A percentile compares a stretch with the other conserved stretches of the same genome.
These are phyloP conservation scores for Arthrocladium fulminans DNA, from an alignment of 2,329 filamentous ascomycete species.

Conservation along the genomic window DNA sequence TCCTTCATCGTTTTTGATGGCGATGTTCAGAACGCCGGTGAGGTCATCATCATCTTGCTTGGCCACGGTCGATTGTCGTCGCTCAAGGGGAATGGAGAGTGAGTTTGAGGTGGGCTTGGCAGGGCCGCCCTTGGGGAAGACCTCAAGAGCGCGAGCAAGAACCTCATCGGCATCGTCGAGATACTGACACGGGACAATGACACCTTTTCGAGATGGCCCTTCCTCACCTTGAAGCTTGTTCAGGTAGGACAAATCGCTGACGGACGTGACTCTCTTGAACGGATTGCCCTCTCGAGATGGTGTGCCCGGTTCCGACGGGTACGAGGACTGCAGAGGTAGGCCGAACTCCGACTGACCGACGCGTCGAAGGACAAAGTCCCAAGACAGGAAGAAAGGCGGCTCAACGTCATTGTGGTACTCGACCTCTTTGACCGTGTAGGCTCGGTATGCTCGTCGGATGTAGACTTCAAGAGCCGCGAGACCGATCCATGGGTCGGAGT, in stretches of 20 bases:
- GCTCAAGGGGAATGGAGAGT: constrained; percentile 63
- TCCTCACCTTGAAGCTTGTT: constrained; percentile 54
- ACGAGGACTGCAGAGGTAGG: constrained; percentile 66
- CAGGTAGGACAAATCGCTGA: constrained; percentile 93
- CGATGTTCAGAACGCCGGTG: constrained; percentile 85
- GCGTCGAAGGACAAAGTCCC: constrained; percentile 94
- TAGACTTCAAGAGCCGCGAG: constrained; percentile 93
- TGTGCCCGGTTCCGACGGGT: constrained; percentile 75
- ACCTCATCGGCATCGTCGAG: constrained; percentile 89
- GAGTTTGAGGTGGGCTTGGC: constrained; percentile 47
- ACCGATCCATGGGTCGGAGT: constrained; percentile 89
- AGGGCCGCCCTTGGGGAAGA: constrained; percentile 54
- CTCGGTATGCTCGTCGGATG: constrained; percentile 90
- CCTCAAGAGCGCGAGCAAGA: constrained; percentile 73
- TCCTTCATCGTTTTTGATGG: constrained; percentile 78
- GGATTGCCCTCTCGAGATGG: constrained; percentile 52
- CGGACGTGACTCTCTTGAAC: constrained; percentile 81
- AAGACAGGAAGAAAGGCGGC: constrained; percentile 70
- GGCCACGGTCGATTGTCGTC: constrained; percentile 49
- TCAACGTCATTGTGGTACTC: constrained; percentile 74
- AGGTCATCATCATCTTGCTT: constrained; percentile 64
- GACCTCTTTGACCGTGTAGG: constrained; percentile 81
- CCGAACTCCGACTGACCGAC: constrained; percentile 87
- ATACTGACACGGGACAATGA: constrained; percentile 87
- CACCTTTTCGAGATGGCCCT: constrained; percentile 81